Base-by-base conservation (phyloP, 768 basidiomycete genomes). In the Sporobolomyces roseus region DNA sequence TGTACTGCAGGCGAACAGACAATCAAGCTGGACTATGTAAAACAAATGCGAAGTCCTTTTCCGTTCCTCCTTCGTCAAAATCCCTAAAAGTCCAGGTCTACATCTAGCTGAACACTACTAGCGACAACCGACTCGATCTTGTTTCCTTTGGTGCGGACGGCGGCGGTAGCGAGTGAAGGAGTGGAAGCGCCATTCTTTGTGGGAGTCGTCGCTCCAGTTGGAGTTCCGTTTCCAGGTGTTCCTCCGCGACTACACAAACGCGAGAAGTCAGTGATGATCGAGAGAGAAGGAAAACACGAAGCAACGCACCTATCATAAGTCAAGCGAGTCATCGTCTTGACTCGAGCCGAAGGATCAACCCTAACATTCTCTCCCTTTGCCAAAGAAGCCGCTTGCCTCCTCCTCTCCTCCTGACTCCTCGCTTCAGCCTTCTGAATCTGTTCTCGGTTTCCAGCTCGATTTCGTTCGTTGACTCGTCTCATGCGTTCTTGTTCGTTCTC, bases 401-500 rank as follows among this genome's bases (percentile, higher is more conserved):
- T 82, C 79, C 88, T 89, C 55, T 86, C 81, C 76, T 91, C 90
- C 12, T 83, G 80, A 73, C 87, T 86, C 38, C 81, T 80, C 38
- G 86, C 77, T 78, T 94, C 92, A 0, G 89, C 88, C 71, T 84
- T 85, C 66, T 89, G 83, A 60, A 92, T 85, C 5, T 85, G 85
- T 75, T 93, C 94, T 72, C 85, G 71, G 65, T 94, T 94, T 35
- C 88, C 87, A 77, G 85, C 87, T 63, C 89, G 84, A 78, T 97
- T 97, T 63, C 91, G 85, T 79, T 93, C 91, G 77, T 94, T 97
- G 61, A 98, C 86, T 76, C 81, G 85, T 21, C 89, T 85, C 30
- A 94, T 82, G 75, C 84, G 73, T 49, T 70, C 71, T 49, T 70
- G 70, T 32, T 72, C 74, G 27, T 63, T 71, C 27, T 74, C 73